phyloP scores from a whole-genome alignment of 1,284 basidiomycete species.

The Leccinum holopus region DNA sequence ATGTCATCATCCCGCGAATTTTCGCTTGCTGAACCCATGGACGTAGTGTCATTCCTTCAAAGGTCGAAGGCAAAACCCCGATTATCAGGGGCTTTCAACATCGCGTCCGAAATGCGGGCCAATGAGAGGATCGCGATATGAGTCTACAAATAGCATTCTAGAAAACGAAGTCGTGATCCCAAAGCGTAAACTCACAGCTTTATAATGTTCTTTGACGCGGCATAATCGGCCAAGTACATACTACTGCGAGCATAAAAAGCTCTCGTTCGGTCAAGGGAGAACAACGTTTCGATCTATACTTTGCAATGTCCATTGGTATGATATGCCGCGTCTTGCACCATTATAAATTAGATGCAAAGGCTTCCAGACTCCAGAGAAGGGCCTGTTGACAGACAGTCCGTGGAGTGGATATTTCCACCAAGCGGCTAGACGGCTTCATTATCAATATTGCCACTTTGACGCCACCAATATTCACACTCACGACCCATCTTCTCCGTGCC shows the following conservation, averaged over 20 bases:
- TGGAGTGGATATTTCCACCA: slow-evolving; percentile 13
- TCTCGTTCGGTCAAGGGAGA: slow-evolving; percentile 3
- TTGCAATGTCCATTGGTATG: neutral
- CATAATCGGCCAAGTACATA: neutral
- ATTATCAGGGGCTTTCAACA: slow-evolving; percentile 4
- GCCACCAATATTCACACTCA: neutral
- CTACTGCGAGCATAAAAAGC: neutral
- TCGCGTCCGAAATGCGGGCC: slow-evolving; percentile 20
- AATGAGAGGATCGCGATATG: slow-evolving; percentile 21
- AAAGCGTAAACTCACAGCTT: slow-evolving; percentile 3
- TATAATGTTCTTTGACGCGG: slow-evolving; percentile 20
- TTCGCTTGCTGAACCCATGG: neutral
- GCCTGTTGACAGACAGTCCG: slow-evolving; percentile 5
- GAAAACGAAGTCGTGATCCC: slow-evolving; percentile 15
- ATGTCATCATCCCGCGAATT: slow-evolving; percentile 8
- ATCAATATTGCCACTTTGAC: neutral
- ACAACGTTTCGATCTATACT: slow-evolving; percentile 2
- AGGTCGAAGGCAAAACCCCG: slow-evolving; percentile 4
- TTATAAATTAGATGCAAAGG: neutral
- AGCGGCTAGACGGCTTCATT: slow-evolving; percentile 1
- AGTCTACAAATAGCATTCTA: slow-evolving; percentile 16
- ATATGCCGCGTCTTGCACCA: neutral
- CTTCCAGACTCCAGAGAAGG: slow-evolving; percentile 2
- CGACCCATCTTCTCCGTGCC: slow-evolving; percentile 6
- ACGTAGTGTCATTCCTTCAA: slow-evolving; percentile 8